Conservation (phyloP, 768 basidiomycete genomes). For the Tephrocybe sp. region DNA sequence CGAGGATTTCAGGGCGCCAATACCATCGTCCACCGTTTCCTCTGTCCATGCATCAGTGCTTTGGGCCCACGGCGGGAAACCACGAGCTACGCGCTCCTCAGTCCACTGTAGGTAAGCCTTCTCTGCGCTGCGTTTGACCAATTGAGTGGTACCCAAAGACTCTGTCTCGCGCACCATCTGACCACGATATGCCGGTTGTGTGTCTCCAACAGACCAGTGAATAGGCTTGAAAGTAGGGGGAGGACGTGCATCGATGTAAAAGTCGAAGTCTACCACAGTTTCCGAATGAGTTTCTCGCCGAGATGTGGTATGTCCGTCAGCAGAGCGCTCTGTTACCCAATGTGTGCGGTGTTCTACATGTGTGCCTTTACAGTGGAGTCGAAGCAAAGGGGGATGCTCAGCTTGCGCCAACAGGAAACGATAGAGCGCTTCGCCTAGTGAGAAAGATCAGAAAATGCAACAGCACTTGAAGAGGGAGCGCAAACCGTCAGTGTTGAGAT, state of each 20-base stretch:
- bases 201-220: slow-evolving; percentile 59
- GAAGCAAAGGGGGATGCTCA: slow-evolving; percentile 35
- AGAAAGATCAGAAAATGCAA: slow-evolving; percentile 4
- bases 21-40: slow-evolving; percentile 11
- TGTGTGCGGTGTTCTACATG: slow-evolving; percentile 49
- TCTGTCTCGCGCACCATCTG: slow-evolving; percentile 52
- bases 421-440: slow-evolving; percentile 62
- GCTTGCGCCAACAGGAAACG: slow-evolving; percentile 62
- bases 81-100: slow-evolving; percentile 39
- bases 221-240: slow-evolving; percentile 33
- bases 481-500: slow-evolving; percentile 63
- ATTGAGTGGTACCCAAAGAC: slow-evolving; percentile 29
- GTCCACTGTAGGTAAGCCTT: slow-evolving; percentile 45
- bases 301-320: slow-evolving; percentile 24
- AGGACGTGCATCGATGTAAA: slow-evolving; percentile 48
- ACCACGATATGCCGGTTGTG: slow-evolving; percentile 57
- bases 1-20: slow-evolving; percentile 42
- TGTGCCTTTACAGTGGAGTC: slow-evolving; percentile 45
- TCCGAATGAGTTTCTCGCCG: slow-evolving; percentile 48
- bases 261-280: slow-evolving; percentile 60
- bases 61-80: slow-evolving; percentile 47
- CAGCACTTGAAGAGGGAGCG: slow-evolving; percentile 11
- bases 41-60: slow-evolving; percentile 17
- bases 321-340: slow-evolving; percentile 30
- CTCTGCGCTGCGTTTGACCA: slow-evolving; percentile 33